A percentile compares a stretch with the other conserved stretches of the same genome.
Conservation (phyloP, 371 early-diverging fungal genomes). For the Entomophthora muscae region DNA sequence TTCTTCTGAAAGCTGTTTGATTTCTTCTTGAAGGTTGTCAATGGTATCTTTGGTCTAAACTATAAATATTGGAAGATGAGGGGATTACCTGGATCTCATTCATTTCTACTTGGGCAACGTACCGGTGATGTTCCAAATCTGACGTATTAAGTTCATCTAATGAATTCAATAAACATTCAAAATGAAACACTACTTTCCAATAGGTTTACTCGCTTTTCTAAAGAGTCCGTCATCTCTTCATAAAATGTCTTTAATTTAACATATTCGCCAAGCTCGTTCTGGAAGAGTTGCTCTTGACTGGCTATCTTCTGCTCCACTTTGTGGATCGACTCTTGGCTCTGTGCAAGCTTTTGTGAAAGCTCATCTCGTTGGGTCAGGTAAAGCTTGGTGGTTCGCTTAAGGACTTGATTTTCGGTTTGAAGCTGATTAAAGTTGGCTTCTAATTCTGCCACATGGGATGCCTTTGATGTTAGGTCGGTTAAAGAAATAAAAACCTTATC, state of each 20-base stretch:
- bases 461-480: too few species aligned
- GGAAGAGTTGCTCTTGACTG: not conserved
- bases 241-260: not conserved
- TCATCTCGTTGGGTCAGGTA: not conserved
- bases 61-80: too few species aligned
- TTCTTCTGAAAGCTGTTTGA: not conserved
- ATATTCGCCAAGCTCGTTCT: not conserved
- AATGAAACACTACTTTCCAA: not conserved
- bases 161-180: not conserved
- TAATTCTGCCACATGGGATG: too few species aligned
- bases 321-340: not conserved
- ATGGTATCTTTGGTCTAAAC: not conserved
- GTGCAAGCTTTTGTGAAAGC: not conserved
- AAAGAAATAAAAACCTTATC: too few species aligned
- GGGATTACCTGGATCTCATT: not conserved
- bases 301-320: not conserved
- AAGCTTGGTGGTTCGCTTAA: not conserved
- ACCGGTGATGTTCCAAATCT: not conserved
- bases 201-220: not conserved
- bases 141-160: not conserved
- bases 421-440: not conserved
- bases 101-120: not conserved
- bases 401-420: not conserved
- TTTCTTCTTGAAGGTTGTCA: not conserved
- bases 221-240: not conserved